Conservation (phyloP, 768 basidiomycete species). For the Mrakia blollopis region DNA sequence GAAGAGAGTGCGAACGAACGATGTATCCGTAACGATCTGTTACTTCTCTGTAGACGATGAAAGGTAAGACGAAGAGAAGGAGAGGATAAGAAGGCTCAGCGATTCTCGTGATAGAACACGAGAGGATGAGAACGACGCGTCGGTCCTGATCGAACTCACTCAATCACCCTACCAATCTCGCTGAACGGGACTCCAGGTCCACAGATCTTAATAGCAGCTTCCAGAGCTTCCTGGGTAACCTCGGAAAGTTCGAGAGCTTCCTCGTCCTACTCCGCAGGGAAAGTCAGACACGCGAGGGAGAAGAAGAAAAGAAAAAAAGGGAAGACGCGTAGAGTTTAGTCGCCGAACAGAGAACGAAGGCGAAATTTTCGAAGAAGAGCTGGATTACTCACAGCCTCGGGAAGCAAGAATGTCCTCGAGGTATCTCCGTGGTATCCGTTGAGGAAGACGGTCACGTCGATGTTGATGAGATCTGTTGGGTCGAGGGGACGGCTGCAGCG, state of each 20-base stretch:
- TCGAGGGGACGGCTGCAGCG: conserved; percentile 64
- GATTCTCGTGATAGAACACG: background rate
- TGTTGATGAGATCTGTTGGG: conserved; percentile 78
- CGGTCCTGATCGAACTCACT: conserved; percentile 36
- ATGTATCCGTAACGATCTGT: conserved; percentile 10
- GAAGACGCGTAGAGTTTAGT: background rate
- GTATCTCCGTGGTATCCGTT: conserved; percentile 87
- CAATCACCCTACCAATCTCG: conserved; percentile 66
- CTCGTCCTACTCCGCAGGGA: conserved; percentile 60
- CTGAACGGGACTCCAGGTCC: conserved; percentile 65
- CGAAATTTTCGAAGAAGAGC: conserved; percentile 9
- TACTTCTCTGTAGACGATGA: background rate
- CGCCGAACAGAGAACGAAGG: background rate
- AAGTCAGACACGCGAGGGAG: background rate
- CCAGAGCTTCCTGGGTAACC: conserved; percentile 60
- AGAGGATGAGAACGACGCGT: background rate
- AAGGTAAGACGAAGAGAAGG: background rate
- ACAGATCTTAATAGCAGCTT: conserved; percentile 67
- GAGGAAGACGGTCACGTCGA: conserved; percentile 81
- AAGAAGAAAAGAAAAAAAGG: too few relatives aligned
- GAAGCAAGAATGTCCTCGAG: conserved; percentile 74
- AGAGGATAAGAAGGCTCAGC: background rate
- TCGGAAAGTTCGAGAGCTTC: conserved; percentile 62
- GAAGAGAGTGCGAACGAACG: background rate
- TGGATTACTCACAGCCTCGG: conserved; percentile 57